A percentile compares a stretch with the other conserved stretches of the same genome.
These are phyloP conservation scores for Glycine soja DNA, from an alignment of 306 rosid genomes.

Conservation along the genomic window DNA sequence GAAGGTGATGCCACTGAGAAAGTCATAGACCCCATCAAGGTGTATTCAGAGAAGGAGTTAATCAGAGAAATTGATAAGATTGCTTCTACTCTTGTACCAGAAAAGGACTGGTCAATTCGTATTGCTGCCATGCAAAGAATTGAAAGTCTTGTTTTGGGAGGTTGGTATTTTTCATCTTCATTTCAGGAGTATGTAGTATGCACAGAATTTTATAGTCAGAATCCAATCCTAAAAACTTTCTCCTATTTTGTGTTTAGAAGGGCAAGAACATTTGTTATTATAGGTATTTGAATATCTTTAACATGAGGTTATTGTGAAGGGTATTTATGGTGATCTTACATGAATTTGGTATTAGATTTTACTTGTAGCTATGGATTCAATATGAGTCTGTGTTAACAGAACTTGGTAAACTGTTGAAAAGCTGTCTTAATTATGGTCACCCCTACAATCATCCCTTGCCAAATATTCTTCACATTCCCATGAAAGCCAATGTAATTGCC, in stretches of 20 bases:
- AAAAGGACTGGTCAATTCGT: conserved; percentile 96
- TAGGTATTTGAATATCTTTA: conserved; percentile 25
- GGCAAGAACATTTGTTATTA: conserved; percentile 28
- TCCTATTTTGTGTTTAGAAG: conserved; percentile 28
- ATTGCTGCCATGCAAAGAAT: conserved; percentile 95
- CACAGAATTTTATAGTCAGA: conserved; percentile 18
- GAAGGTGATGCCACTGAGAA: conserved; percentile 76
- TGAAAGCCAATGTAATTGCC: conserved; percentile 42
- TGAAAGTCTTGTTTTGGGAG: conserved; percentile 95
- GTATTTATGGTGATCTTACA: conserved; percentile 29
- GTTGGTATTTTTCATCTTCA: conserved; percentile 56
- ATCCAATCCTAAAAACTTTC: conserved; percentile 29
- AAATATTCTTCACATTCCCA: conserved; percentile 52
- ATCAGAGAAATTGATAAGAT: conserved; percentile 91
- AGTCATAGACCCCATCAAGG: conserved; percentile 77
- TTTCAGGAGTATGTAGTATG: conserved; percentile 37
- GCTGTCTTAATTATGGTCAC: conserved; percentile 5
- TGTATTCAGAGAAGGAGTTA: conserved; percentile 95
- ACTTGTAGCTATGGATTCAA: conserved; percentile 26
- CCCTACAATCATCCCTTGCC: conserved; percentile 47
- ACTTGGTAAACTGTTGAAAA: conserved; percentile 5
- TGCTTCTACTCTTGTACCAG: conserved; percentile 92
- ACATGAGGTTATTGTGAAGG: conserved; percentile 40
- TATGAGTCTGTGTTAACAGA: conserved; percentile 26
- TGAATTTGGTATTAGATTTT: conserved; percentile 45